Base-by-base conservation (phyloP, 768 basidiomycete genomes). In the Calvatia gigantea region DNA sequence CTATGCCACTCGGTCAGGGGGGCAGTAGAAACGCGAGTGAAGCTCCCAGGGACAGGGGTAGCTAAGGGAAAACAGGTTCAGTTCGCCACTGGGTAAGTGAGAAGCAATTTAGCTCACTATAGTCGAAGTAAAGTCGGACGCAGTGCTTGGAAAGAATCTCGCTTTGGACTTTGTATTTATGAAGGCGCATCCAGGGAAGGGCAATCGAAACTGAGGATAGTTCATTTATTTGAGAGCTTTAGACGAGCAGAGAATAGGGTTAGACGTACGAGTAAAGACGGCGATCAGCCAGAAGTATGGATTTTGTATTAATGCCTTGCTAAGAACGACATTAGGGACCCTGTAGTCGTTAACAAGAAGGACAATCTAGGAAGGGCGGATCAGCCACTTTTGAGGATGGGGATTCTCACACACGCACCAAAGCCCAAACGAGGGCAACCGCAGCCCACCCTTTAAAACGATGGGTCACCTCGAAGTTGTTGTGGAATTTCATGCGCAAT, bases 61-160 rank as follows among this genome's bases (percentile, higher is more conserved):
- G 58, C 61, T 62, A 37, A 32, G 14, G 4, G n/a, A 9, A 17
- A 1, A n/a, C n/a, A n/a, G n/a, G n/a, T n/a, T n/a, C n/a, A n/a
- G n/a, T n/a, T n/a, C n/a, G n/a, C n/a, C n/a, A n/a, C n/a, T n/a
- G n/a, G n/a, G n/a, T n/a, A n/a, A n/a, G 3, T 73, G 57, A 4
- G 66, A 66, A 49, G 68, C 68, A 56, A 70, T 72, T 52, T 65
- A 69, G 79, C 62, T 66, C 47, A 38, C 56, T 50, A 57, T 82
- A 82, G 38, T 79, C 75, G 67, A 82, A 82, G 69, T 82, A 75
- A 28, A 83, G 67, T 25, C 80, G 73, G 58, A 80, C 75, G 21
- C 77, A 80, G 59, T 82, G 81, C 55, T 74, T 71, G n/a, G 80
- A 82, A 17, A 82, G 72, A 7, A 77, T 67, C 54, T 79, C 81